These are phyloP conservation scores for Trametes villosa DNA, from an alignment of 768 basidiomycete species.

Conservation along the genomic window DNA sequence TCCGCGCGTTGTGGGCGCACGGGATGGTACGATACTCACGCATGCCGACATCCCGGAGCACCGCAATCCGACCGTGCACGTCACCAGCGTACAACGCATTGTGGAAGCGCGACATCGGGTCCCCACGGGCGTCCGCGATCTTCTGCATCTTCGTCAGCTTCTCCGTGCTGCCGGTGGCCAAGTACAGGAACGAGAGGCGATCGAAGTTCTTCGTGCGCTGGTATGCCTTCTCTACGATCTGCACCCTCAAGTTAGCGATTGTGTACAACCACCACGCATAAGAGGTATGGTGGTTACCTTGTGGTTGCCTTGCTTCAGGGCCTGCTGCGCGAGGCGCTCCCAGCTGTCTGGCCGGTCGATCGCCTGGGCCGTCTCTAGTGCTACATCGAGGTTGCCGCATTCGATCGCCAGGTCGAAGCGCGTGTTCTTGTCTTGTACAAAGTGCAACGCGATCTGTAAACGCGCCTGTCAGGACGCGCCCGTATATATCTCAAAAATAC, in stretches of 20 bases:
- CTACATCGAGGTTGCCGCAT: conserved; percentile 96
- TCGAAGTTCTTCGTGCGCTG: conserved; percentile 99
- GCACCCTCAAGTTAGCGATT: background rate
- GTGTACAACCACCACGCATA: background rate
- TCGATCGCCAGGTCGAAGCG: conserved; percentile 97
- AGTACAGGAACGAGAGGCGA: conserved; percentile 94
- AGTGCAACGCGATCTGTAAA: conserved; percentile 89
- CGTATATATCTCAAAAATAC: background rate
- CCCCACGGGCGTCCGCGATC: conserved; percentile 93
- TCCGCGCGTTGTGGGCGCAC: too few species aligned
- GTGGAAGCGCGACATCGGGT: conserved; percentile 98
- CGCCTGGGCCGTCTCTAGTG: conserved; percentile 86
- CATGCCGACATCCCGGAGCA: conserved; percentile 84
- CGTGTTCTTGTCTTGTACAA: conserved; percentile 97
- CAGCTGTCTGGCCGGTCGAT: conserved; percentile 93
- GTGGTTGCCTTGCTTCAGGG: conserved; percentile 96
- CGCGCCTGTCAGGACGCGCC: background rate
- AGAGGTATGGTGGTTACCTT: conserved; percentile 57
- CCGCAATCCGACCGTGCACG: conserved; percentile 79
- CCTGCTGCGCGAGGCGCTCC: conserved; percentile 92
- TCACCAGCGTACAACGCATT: conserved; percentile 97
- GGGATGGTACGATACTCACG: conserved; percentile 3
- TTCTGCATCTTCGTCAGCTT: conserved; percentile 97
- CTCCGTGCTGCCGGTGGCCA: conserved; percentile 89
- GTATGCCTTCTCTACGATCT: conserved; percentile 98